Conservation (phyloP, 768 basidiomycete genomes). For the Mrakia gelida region DNA sequence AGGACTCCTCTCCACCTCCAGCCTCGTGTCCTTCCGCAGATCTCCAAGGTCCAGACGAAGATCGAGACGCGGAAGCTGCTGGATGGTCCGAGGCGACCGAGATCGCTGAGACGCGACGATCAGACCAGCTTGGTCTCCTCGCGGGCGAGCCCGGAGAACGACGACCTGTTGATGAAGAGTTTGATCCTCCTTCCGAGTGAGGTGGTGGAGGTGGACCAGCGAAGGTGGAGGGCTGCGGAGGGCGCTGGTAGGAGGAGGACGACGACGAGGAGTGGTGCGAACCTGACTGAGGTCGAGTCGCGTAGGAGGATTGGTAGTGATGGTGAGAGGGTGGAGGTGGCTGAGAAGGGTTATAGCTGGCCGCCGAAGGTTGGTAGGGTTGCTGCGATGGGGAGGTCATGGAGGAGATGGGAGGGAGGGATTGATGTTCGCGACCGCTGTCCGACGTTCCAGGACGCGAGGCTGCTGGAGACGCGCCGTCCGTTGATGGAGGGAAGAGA, state of each 20-base stretch:
- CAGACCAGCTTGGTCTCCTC: neutral
- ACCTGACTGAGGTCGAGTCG: neutral
- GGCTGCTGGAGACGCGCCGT: no score
- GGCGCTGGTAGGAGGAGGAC: neutral
- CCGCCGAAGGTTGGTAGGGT: neutral
- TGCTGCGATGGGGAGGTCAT: neutral
- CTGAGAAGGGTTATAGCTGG: neutral
- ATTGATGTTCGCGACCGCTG: neutral
- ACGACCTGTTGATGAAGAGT: neutral
- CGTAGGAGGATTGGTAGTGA: neutral
- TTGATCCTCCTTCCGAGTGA: neutral
- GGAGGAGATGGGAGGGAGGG: slow-evolving; percentile 1
- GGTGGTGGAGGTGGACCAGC: neutral
- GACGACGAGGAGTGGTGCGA: neutral
- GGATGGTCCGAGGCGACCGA: neutral
- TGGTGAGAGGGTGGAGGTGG: neutral
- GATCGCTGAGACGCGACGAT: neutral
- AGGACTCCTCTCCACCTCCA: no score
- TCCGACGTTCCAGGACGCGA: neutral
- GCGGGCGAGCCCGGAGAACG: neutral
- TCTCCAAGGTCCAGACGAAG: neutral
- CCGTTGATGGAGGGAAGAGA: neutral
- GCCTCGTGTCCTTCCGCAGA: neutral
- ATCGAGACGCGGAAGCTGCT: neutral
- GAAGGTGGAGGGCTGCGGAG: neutral